A percentile compares a stretch with the other conserved stretches of the same genome.
Conservation (phyloP, 441 rosid genomes). For the Pelargonium exstipulatum region DNA sequence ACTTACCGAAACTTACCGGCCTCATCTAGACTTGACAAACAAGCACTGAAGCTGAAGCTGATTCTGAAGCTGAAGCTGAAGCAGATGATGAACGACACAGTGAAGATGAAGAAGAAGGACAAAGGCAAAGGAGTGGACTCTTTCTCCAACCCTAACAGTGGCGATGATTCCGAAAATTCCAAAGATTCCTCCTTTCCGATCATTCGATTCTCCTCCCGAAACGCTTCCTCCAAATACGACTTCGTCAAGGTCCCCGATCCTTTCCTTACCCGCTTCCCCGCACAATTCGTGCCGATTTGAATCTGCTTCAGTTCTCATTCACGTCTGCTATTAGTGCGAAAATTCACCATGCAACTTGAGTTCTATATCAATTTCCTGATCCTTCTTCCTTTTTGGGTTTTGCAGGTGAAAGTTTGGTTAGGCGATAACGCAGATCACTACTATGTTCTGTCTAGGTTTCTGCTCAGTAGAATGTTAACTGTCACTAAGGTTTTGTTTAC, state of each 20-base stretch:
- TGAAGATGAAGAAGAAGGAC: slow-evolving; percentile 21
- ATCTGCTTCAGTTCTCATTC: neutral
- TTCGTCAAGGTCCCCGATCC: slow-evolving; percentile 66
- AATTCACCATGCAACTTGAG: slow-evolving; percentile 5
- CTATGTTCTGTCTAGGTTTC: slow-evolving; percentile 89
- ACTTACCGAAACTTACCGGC: too few relatives aligned
- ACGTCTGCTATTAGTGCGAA: neutral
- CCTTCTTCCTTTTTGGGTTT: neutral
- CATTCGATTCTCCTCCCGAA: slow-evolving; percentile 62
- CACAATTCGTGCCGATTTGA: neutral
- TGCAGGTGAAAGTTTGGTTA: slow-evolving; percentile 92
- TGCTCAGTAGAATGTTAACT: slow-evolving; percentile 90
- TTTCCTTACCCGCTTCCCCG: neutral
- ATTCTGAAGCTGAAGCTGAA: slow-evolving; percentile 9
- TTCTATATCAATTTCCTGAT: neutral
- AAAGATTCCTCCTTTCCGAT: slow-evolving; percentile 39
- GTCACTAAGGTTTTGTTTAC: slow-evolving; percentile 68
- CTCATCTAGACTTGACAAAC: too few relatives aligned
- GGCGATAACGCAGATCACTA: slow-evolving; percentile 96
- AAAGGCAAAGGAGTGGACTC: slow-evolving; percentile 24
- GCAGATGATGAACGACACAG: neutral
- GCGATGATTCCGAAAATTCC: slow-evolving; percentile 27
- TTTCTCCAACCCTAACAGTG: slow-evolving; percentile 22
- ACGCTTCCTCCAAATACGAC: slow-evolving; percentile 93
- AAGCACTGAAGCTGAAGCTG: too few relatives aligned